A percentile compares a stretch with the other conserved stretches of the same genome.
phyloP scores from a whole-genome alignment of 2,329 filamentous ascomycete genomes.

The Alternaria angustiovoidea region DNA sequence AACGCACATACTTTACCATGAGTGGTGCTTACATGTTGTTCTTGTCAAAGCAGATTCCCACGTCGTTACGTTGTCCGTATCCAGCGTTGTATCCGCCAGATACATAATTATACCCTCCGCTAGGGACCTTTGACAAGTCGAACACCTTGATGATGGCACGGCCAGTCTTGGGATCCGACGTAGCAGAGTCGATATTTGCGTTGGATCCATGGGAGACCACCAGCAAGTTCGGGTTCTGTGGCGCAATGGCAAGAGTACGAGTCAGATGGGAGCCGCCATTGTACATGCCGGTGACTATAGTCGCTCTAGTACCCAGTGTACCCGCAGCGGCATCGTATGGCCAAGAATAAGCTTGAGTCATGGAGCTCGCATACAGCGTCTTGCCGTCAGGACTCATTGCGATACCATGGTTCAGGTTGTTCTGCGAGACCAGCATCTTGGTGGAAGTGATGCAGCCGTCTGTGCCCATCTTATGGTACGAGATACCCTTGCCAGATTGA shows the following conservation, averaged over 20 bases:
- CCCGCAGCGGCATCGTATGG: conserved; percentile 64
- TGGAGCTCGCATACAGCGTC: conserved; percentile 63
- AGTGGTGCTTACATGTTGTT: conserved; percentile 59
- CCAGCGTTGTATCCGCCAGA: conserved; percentile 61
- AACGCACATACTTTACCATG: conserved; percentile 24
- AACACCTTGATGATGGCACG: conserved; percentile 72
- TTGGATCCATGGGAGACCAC: conserved; percentile 71
- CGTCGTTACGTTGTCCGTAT: conserved; percentile 76
- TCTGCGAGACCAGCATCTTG: conserved; percentile 44
- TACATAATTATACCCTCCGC: conserved; percentile 57
- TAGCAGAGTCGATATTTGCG: conserved; percentile 66
- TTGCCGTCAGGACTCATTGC: conserved; percentile 56
- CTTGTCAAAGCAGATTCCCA: conserved; percentile 62
- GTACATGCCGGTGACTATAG: conserved; percentile 69
- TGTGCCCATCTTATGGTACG: conserved; percentile 37
- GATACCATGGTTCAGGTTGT: conserved; percentile 60
- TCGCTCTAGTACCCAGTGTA: conserved; percentile 58
- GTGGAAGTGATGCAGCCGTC: conserved; percentile 43
- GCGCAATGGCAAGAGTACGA: conserved; percentile 70
- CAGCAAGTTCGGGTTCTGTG: conserved; percentile 62
- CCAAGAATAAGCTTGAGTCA: conserved; percentile 68
- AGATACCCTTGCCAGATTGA: conserved; percentile 45
- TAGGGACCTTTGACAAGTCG: conserved; percentile 54
- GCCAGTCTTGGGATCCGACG: conserved; percentile 62
- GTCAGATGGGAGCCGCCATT: conserved; percentile 66